A percentile compares a stretch with the other conserved stretches of the same genome.
Evolutionary conservation across 345 rosid genomes (phyloP).

Genomic region (Aquilaria malaccensis): DNA sequence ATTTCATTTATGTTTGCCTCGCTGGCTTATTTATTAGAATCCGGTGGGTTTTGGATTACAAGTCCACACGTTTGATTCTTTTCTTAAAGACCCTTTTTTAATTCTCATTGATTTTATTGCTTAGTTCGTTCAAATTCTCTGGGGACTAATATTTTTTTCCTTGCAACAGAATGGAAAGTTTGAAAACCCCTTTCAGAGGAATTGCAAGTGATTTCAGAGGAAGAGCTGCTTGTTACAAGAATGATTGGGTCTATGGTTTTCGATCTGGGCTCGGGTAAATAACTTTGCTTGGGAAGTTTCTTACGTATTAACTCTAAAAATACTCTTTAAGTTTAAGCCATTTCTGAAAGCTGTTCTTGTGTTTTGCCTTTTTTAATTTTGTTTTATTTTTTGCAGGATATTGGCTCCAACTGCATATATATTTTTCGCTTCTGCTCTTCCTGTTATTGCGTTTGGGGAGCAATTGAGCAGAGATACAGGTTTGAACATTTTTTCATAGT

Average conservation of each 20-base stretch:
- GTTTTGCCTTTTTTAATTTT: neutral
- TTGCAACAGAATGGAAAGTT: slow-evolving; percentile 28
- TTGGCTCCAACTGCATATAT: slow-evolving; percentile 82
- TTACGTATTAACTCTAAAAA: neutral
- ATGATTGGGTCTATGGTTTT: slow-evolving; percentile 57
- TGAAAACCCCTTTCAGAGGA: slow-evolving; percentile 44
- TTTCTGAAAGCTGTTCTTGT: neutral
- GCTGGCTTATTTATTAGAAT: no score
- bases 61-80: no score
- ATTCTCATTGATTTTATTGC: no score
- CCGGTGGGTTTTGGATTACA: no score
- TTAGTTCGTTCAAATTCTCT: neutral
- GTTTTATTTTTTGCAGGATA: slow-evolving; percentile 30
- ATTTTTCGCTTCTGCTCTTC: slow-evolving; percentile 80
- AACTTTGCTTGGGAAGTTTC: neutral
- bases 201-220: slow-evolving; percentile 43
- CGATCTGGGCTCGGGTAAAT: slow-evolving; percentile 48
- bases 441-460: slow-evolving; percentile 83
- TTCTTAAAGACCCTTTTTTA: no score
- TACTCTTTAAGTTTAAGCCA: neutral
- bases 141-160: neutral
- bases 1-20: no score
- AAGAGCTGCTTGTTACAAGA: slow-evolving; percentile 55
- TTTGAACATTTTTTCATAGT: slow-evolving; percentile 1
- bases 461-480: slow-evolving; percentile 82